Percentiles rank a stretch among this genome's conserved stretches.
Evolutionary conservation across 2,329 filamentous ascomycete genomes (phyloP).

Genomic region (Stylonectria norvegica): DNA sequence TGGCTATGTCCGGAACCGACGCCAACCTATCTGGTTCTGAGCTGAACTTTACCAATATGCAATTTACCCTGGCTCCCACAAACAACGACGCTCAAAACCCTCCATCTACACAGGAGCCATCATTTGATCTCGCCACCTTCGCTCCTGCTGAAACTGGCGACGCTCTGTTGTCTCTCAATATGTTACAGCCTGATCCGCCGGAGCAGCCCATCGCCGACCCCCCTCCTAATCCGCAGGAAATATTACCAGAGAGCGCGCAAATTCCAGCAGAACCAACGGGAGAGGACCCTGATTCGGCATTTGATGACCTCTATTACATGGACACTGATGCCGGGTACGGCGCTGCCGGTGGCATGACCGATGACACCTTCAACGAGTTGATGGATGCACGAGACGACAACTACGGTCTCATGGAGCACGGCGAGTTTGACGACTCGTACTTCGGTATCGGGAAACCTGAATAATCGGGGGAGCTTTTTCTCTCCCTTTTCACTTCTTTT

Average conservation of each 20-base stretch:
- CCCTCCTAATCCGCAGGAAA: neutral
- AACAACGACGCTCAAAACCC: constrained; percentile 28
- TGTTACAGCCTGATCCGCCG: constrained; percentile 25
- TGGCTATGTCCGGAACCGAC: constrained; percentile 15
- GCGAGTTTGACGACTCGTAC: constrained; percentile 46
- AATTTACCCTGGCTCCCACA: constrained; percentile 50
- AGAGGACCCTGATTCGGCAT: constrained; percentile 26
- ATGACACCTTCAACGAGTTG: constrained; percentile 49
- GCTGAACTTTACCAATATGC: constrained; percentile 55
- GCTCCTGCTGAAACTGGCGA: constrained; percentile 32
- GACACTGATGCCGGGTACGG: constrained; percentile 35
- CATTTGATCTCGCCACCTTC: constrained; percentile 47
- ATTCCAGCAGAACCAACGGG: constrained; percentile 5
- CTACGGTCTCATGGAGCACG: constrained; percentile 41
- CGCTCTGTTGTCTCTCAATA: constrained; percentile 30
- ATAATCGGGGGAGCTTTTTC: too few relatives aligned
- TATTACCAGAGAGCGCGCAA: too few relatives aligned
- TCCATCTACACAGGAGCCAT: constrained; percentile 31
- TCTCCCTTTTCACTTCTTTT: neutral
- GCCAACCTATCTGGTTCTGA: constrained; percentile 32
- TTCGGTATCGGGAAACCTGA: constrained; percentile 38
- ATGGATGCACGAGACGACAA: constrained; percentile 41
- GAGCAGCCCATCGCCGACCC: constrained; percentile 11
- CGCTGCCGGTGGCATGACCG: constrained; percentile 28
- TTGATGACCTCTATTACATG: constrained; percentile 49